Percentiles rank a stretch among this genome's conserved stretches.
Evolutionary conservation across 495 filamentous ascomycete species (phyloP).

Genomic region (Terfezia boudieri): DNA sequence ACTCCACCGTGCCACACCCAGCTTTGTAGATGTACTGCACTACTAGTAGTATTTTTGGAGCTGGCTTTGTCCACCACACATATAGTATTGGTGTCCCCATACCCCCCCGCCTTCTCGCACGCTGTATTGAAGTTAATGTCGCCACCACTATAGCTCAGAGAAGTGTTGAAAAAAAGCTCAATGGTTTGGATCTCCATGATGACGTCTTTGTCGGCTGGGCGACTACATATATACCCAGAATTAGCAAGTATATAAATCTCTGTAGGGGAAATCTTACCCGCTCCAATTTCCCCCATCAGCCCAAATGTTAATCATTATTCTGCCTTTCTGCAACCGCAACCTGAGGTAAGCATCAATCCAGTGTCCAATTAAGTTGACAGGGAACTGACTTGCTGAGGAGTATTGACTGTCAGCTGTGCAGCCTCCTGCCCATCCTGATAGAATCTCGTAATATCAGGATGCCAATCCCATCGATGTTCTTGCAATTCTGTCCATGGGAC

Average conservation of each 20-base stretch:
- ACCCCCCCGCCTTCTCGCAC: slow-evolving; percentile 10
- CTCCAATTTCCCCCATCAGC: slow-evolving; percentile 16
- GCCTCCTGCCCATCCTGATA: slow-evolving; percentile 7
- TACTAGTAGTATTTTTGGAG: too few species aligned
- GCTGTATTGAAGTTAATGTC: slow-evolving; percentile 7
- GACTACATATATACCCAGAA: slow-evolving; percentile 1
- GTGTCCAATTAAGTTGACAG: background rate
- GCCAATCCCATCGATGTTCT: slow-evolving; percentile 17
- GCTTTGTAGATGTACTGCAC: too few species aligned
- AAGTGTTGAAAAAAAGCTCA: slow-evolving; percentile 17
- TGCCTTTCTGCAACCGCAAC: slow-evolving; percentile 5
- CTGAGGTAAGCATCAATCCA: background rate
- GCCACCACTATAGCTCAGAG: slow-evolving; percentile 6
- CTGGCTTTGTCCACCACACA: background rate
- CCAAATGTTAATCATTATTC: slow-evolving; percentile 15
- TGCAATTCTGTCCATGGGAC: slow-evolving; percentile 13
- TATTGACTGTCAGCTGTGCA: slow-evolving; percentile 9
- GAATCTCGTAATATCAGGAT: slow-evolving; percentile 8
- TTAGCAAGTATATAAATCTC: too few species aligned
- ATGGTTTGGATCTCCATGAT: slow-evolving; percentile 12
- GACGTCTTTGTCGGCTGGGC: slow-evolving; percentile 13
- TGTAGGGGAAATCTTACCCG: slow-evolving; percentile 3
- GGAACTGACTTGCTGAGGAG: slow-evolving; percentile 13
- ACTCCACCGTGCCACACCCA: too few species aligned
- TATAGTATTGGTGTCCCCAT: slow-evolving; percentile 4